Evolutionary conservation across 1,139 yeast genomes (phyloP), one percentile per base, ranked within the genome.

Genomic region (Candida labiduridarum): DNA sequence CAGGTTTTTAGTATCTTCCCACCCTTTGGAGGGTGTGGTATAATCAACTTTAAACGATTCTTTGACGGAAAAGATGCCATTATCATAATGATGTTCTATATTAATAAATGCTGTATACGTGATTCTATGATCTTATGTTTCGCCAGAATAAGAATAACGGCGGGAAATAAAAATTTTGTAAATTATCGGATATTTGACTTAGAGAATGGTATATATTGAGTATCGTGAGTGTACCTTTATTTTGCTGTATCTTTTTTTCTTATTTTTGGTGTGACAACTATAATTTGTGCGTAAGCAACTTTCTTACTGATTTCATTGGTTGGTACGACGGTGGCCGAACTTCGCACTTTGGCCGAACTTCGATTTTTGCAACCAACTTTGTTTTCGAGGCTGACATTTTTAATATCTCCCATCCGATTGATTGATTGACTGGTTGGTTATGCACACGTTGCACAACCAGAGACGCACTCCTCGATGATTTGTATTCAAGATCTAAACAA

Each of bases 1-100:
- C 90, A 85, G 11, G 87, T 79, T 57, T 83, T 82, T 52, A 84
- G 69, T n/a, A 68, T 59, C 51, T 64, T 68, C 11, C 52, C 52
- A 18, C 64, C 62, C 19, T 49, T 52, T 27, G 50, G 44, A n/a
- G 48, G 49, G 25, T 50, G 42, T 19, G 68, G 69, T 45, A 59
- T 59, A 14, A 64, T 63, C 44, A 65, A 55, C 47, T 57, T 59
- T 44, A 64, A 53, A 42, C 67, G 60, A 48, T 60, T 62, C 52
- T 58, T 59, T 42, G 61, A 59, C 29, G 62, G 61, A 50, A 59
- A 47, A 33, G 62, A 57, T 35, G 46, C 34, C 59, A 62, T 61
- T 36, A 60, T 60, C 65, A 61, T 62, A 40, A 30, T 49, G 43
- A 33, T 16, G 6, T 12, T 33, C 8, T 33, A 12, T 19, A 25